Percentiles rank a stretch among this genome's conserved stretches.
Evolutionary conservation across 306 rosid genomes (phyloP).

Genomic region (Trichosanthes truncata): DNA sequence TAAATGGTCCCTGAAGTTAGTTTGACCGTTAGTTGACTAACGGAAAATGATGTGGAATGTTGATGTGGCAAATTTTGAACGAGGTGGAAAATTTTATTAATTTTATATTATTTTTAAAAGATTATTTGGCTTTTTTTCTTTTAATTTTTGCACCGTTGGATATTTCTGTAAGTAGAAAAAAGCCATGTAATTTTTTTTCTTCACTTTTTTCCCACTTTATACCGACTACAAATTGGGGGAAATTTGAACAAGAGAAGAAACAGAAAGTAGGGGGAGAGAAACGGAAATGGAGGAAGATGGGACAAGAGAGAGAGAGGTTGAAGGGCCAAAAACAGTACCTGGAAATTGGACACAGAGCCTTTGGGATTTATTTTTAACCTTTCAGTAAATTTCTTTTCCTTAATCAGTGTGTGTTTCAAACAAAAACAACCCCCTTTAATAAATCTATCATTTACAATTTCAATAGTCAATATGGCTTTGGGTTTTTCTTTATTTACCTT

Average conservation of each 20-base stretch:
- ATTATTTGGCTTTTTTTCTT: too few relatives aligned
- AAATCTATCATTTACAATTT: neutral
- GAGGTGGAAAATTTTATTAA: too few relatives aligned
- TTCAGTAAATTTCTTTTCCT: slow-evolving; percentile 2
- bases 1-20: too few relatives aligned
- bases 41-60: too few relatives aligned
- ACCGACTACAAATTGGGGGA: neutral
- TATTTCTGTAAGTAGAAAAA: too few relatives aligned
- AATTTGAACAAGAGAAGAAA: slow-evolving; percentile 8
- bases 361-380: slow-evolving; percentile 23
- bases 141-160: too few relatives aligned
- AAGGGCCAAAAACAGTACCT: slow-evolving; percentile 11
- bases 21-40: too few relatives aligned
- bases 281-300: neutral
- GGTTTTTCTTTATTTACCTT: neutral
- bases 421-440: neutral
- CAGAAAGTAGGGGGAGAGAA: neutral
- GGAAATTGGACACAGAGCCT: slow-evolving; percentile 19
- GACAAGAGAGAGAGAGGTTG: neutral
- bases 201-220: neutral
- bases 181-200: slow-evolving; percentile 10
- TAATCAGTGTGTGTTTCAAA: neutral
- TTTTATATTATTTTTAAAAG: too few relatives aligned
- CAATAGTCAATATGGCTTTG: neutral
- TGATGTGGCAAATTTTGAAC: too few relatives aligned